These are phyloP conservation scores for Silene coronaria DNA, from an alignment of 179 eudicot species.

Conservation along the genomic window DNA sequence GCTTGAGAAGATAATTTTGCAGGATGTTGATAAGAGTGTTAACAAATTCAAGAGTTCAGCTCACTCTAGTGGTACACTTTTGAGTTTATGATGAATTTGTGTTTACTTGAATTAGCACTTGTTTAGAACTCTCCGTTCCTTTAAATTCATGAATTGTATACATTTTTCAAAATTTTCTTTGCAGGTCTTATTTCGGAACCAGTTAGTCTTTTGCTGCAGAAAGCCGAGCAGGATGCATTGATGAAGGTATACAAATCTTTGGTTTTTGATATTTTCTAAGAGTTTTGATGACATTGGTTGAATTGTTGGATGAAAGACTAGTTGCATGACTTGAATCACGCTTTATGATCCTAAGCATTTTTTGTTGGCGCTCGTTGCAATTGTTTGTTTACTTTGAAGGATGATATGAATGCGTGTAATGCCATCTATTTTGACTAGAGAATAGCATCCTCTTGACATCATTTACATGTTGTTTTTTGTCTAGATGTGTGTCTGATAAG, in stretches of 20 bases:
- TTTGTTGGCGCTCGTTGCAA: background rate
- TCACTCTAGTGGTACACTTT: conserved; percentile 36
- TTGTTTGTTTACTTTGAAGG: background rate
- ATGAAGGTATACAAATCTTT: conserved; percentile 46
- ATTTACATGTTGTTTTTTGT: background rate
- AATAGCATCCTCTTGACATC: background rate
- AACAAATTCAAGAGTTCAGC: conserved; percentile 29
- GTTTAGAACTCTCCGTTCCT: too few species aligned
- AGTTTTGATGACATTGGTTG: background rate
- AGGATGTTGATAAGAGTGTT: background rate
- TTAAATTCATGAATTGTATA: background rate
- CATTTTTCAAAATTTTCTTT: background rate
- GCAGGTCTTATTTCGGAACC: conserved; percentile 67
- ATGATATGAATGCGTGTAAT: background rate
- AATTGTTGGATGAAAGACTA: conserved; percentile 1
- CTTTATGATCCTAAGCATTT: background rate
- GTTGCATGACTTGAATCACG: background rate
- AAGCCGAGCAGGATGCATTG: conserved; percentile 65
- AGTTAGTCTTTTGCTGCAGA: conserved; percentile 53
- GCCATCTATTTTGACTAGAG: background rate
- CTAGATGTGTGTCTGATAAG: background rate
- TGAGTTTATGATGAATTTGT: too few species aligned
- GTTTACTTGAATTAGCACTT: too few species aligned
- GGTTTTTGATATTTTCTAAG: background rate
- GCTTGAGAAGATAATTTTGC: conserved; percentile 24